Conservation (phyloP, 2,329 filamentous ascomycete genomes). For the Lojkania enalia region DNA sequence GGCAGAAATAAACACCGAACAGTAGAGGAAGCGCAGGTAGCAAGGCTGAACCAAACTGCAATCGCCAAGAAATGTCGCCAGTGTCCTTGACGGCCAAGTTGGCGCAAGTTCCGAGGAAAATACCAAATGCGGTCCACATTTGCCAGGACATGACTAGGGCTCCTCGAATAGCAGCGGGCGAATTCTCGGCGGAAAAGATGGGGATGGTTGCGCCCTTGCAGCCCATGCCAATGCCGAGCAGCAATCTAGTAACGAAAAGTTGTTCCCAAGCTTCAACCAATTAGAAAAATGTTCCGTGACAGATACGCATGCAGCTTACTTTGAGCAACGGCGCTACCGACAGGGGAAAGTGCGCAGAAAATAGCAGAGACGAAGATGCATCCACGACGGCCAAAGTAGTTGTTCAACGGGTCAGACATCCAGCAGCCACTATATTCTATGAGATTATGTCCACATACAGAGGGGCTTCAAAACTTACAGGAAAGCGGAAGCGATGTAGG, state of each 20-base stretch:
- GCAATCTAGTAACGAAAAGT: constrained; percentile 18
- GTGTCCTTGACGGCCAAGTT: constrained; percentile 12
- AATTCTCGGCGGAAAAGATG: constrained; percentile 52
- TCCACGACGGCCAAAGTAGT: constrained; percentile 26
- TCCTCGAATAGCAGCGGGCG: constrained; percentile 51
- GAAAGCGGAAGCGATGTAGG: constrained; percentile 24
- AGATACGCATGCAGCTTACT: constrained; percentile 10
- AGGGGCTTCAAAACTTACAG: constrained; percentile 7
- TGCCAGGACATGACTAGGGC: constrained; percentile 55
- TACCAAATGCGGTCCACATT: constrained; percentile 43
- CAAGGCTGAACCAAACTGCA: constrained; percentile 27
- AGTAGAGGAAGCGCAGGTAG: constrained; percentile 24
- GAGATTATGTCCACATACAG: background rate
- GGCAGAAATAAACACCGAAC: constrained; percentile 32
- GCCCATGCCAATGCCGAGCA: constrained; percentile 33
- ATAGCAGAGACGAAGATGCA: constrained; percentile 26
- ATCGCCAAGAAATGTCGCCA: constrained; percentile 24
- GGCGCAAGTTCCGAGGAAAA: constrained; percentile 22
- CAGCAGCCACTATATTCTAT: constrained; percentile 16
- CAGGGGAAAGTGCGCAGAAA: constrained; percentile 22
- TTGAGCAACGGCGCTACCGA: constrained; percentile 21
- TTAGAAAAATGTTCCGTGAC: background rate
- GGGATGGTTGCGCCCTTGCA: constrained; percentile 45
- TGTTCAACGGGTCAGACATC: constrained; percentile 27
- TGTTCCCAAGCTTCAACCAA: constrained; percentile 15